phyloP scores from a whole-genome alignment of 2,329 filamentous ascomycete genomes.

The Sporothrix luriei region DNA sequence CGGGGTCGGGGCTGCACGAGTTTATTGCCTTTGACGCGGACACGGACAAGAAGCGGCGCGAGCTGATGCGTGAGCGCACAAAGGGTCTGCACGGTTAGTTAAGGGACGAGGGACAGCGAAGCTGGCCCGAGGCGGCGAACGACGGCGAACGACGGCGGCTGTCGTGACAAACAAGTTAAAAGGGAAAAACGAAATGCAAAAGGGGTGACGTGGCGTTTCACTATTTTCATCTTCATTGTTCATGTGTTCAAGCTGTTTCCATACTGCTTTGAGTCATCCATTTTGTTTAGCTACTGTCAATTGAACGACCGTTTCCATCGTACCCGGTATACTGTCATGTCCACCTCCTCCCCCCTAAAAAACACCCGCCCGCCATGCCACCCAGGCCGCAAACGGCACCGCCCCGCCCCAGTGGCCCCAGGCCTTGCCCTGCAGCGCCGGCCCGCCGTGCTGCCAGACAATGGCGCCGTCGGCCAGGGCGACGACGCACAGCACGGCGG shows the following conservation, averaged over 20 bases:
- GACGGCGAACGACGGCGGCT: too few species aligned
- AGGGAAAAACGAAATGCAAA: not conserved
- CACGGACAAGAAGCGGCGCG: constrained; percentile 31
- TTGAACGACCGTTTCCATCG: too few species aligned
- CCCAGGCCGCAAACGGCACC: constrained; percentile 8
- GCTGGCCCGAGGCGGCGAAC: too few species aligned
- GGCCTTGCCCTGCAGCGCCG: not conserved
- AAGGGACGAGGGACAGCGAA: not conserved
- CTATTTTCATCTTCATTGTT: too few species aligned
- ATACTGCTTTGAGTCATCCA: too few species aligned
- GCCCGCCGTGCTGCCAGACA: constrained; percentile 15
- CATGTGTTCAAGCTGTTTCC: too few species aligned
- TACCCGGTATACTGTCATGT: too few species aligned
- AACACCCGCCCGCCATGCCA: constrained; percentile 7
- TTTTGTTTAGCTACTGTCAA: too few species aligned
- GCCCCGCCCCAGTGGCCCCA: constrained; percentile 15
- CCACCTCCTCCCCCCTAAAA: not conserved
- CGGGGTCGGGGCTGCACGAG: constrained; percentile 83
- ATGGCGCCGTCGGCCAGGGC: constrained; percentile 12
- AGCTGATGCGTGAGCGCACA: constrained; percentile 30
- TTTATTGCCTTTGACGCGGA: constrained; percentile 81
- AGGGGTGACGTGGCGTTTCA: too few species aligned
- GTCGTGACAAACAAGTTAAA: not conserved
- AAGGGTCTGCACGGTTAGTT: constrained; percentile 28
- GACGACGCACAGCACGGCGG: not conserved